Base-by-base conservation (phyloP, 2,329 filamentous ascomycete species). In the Colletotrichum godetiae region DNA sequence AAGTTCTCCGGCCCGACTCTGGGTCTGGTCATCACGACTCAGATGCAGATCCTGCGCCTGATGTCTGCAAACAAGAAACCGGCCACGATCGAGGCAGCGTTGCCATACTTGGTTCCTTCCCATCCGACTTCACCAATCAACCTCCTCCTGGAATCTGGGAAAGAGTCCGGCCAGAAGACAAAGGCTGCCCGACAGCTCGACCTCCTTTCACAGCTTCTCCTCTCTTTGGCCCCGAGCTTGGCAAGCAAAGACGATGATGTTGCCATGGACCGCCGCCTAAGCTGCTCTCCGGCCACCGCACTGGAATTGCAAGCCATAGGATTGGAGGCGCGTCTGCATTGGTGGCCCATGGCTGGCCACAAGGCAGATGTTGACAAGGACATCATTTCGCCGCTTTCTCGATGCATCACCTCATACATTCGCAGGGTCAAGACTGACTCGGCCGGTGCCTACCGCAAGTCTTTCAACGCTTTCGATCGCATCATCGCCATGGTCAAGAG, bases 171-270 rank as follows among this genome's bases (percentile, higher is more conserved):
- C 3, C 87, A 19, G n/a, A 80, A 84, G 12, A 82, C 84, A 8
- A 95, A 93, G 78, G 85, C 87, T 22, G 86, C 89, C 11, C 90
- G 90, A 3, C 92, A 94, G 74, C 83, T 95, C 22, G 92, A 94
- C 62, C 87, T 86, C 0, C 79, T 95, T 1, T 91, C 92, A 0
- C 91, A 93, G 76, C 86, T 87, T 3, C 83, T 95, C 0, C 83
- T 95, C 1, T 88, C 90, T 0, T 82, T 95, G 1, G 89, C 91
- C 33, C 93, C 93, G 1, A 92, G 90, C 77, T 85, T 93, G n/a
- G 90, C 92, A 2, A 84, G 85, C 61, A 88, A 89, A 11, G 89
- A 92, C 53, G 93, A 95, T 77, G 81, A 81, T 4, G 76, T 85
- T 1, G 90, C 90, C 0, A 78, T 82, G 4, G 88, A 92, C 72